Percentiles rank a stretch among this genome's conserved stretches.
These are phyloP conservation scores for Saccharomycopsis fodiens DNA, from an alignment of 805 yeast genomes.

Conservation along the genomic window DNA sequence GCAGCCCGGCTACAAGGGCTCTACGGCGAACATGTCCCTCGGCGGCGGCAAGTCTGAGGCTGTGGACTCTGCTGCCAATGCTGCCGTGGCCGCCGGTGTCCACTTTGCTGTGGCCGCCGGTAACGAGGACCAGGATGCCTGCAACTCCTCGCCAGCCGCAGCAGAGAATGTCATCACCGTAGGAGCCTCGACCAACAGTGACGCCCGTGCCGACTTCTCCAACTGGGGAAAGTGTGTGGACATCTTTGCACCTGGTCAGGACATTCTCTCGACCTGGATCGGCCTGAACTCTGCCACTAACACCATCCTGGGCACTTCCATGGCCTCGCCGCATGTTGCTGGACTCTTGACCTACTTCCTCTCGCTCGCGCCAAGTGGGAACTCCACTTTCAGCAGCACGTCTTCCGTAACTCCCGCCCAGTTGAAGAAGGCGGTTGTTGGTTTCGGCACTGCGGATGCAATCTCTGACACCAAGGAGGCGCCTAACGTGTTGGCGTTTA, in stretches of 20 bases:
- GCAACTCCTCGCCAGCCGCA: constrained; percentile 55
- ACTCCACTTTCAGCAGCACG: constrained; percentile 50
- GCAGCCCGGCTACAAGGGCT: constrained; percentile 67
- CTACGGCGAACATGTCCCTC: constrained; percentile 88
- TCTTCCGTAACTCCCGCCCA: constrained; percentile 47
- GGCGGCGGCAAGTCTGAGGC: constrained; percentile 90
- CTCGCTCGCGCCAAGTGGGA: constrained; percentile 62
- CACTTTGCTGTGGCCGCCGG: constrained; percentile 96
- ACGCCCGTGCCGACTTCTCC: constrained; percentile 88
- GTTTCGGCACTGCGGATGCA: constrained; percentile 53
- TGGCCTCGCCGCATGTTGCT: constrained; percentile 96
- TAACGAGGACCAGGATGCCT: constrained; percentile 44
- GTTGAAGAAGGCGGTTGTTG: constrained; percentile 65
- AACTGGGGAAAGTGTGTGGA: constrained; percentile 94
- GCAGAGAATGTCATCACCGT: constrained; percentile 82
- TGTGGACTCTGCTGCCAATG: constrained; percentile 77
- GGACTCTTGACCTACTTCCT: constrained; percentile 86
- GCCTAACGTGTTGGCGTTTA: constrained; percentile 67
- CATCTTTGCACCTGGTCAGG: constrained; percentile 92
- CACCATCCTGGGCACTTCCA: constrained; percentile 86
- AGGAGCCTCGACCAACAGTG: constrained; percentile 86
- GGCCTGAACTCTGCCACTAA: constrained; percentile 71
- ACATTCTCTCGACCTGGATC: constrained; percentile 74
- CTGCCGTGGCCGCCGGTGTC: constrained; percentile 80
- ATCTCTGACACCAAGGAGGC: constrained; percentile 59